phyloP scores from a whole-genome alignment of 1,284 basidiomycete genomes.

The Fomitopsis pinicola region DNA sequence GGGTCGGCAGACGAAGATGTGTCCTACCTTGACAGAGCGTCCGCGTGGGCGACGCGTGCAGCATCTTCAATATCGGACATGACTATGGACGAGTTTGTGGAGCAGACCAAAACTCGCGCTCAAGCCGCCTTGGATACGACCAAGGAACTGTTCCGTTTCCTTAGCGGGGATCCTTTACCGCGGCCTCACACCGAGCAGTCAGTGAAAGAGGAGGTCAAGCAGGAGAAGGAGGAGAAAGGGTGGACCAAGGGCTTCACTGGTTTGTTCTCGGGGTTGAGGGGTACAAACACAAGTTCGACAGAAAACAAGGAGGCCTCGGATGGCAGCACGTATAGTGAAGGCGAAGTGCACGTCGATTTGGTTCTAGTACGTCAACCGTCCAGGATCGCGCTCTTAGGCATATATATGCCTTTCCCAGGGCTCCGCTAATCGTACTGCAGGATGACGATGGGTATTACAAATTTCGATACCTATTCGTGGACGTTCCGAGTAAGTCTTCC shows the following conservation, averaged over 20 bases:
- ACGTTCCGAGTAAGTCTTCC: slow-evolving; percentile 65
- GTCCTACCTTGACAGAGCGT: slow-evolving; percentile 38
- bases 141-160: slow-evolving; percentile 59
- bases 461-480: slow-evolving; percentile 72
- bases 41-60: slow-evolving; percentile 40
- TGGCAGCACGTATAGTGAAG: slow-evolving; percentile 58
- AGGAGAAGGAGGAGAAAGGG: slow-evolving; percentile 31
- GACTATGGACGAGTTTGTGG: slow-evolving; percentile 48
- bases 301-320: slow-evolving; percentile 30
- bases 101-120: slow-evolving; percentile 40
- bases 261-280: slow-evolving; percentile 64
- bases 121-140: slow-evolving; percentile 40
- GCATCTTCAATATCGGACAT: slow-evolving; percentile 40
- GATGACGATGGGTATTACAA: slow-evolving; percentile 74
- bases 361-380: slow-evolving; percentile 49
- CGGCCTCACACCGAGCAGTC: slow-evolving; percentile 29
- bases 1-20: slow-evolving; percentile 30
- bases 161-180: slow-evolving; percentile 54
- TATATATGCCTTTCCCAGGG: background rate
- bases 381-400: background rate
- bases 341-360: slow-evolving; percentile 76
- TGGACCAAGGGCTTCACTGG: slow-evolving; percentile 56
- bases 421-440: slow-evolving; percentile 33
- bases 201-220: slow-evolving; percentile 16
- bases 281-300: slow-evolving; percentile 31